Evolutionary conservation across 129 eudicot genomes (phyloP).

Genomic region (Apium graveolens): DNA sequence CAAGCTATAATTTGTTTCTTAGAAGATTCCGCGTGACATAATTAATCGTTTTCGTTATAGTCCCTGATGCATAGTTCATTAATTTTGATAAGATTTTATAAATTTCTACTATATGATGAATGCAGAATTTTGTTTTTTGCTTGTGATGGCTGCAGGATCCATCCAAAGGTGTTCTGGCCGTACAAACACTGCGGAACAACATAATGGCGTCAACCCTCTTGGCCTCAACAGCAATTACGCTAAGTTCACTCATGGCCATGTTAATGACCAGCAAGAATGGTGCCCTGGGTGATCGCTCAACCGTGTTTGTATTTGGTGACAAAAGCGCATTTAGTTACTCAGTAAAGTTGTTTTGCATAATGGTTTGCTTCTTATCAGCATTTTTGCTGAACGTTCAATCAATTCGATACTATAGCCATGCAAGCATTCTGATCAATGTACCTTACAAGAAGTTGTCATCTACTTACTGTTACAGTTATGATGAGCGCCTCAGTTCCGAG

Average conservation of each 20-base stretch:
- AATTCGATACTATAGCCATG: slow-evolving; percentile 74
- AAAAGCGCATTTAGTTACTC: slow-evolving; percentile 36
- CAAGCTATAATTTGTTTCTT: background rate
- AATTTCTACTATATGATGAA: background rate
- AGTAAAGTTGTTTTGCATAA: slow-evolving; percentile 59
- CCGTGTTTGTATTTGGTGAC: slow-evolving; percentile 34
- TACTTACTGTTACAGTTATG: slow-evolving; percentile 3
- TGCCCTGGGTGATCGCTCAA: slow-evolving; percentile 11
- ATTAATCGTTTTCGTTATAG: background rate
- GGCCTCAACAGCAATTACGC: slow-evolving; percentile 81
- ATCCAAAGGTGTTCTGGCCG: slow-evolving; percentile 72
- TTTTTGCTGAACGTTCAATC: slow-evolving; percentile 74
- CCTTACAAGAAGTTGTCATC: slow-evolving; percentile 36
- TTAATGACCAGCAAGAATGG: slow-evolving; percentile 33
- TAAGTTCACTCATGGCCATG: slow-evolving; percentile 80
- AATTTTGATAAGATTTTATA: background rate
- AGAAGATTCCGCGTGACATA: background rate
- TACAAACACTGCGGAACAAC: slow-evolving; percentile 86
- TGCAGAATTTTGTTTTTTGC: background rate
- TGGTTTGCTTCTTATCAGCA: slow-evolving; percentile 70
- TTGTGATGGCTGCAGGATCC: slow-evolving; percentile 39
- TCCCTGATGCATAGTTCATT: background rate
- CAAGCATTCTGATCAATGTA: slow-evolving; percentile 75
- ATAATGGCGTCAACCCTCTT: slow-evolving; percentile 94
- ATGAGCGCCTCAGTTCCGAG: slow-evolving; percentile 32